Percentiles rank a stretch among this genome's conserved stretches.
Evolutionary conservation across 2,329 filamentous ascomycete species (phyloP).

Genomic region (Apiospora rasikravindrae): DNA sequence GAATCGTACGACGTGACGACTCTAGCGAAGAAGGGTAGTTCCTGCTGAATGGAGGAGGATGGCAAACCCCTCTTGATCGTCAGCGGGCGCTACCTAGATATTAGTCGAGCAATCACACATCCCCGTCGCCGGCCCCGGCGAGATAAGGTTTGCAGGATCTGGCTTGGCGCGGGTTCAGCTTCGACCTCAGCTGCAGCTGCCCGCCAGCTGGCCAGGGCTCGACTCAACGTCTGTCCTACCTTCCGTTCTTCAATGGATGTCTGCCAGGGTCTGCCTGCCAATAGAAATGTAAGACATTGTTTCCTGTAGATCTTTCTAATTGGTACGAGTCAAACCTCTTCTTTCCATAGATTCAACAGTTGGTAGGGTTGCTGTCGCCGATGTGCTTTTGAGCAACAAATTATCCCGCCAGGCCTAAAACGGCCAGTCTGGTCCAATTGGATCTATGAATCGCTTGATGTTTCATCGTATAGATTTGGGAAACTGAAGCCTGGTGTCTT

Average conservation of each 20-base stretch:
- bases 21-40: neutral
- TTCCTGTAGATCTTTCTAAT: neutral
- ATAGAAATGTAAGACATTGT: neutral
- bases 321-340: neutral
- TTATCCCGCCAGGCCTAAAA: no score
- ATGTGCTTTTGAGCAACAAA: no score
- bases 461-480: no score
- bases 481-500: no score
- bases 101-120: neutral
- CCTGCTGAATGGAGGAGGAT: neutral
- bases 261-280: neutral
- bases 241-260: neutral
- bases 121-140: neutral
- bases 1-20: neutral
- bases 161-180: slow-evolving; percentile 1
- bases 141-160: slow-evolving; percentile 3
- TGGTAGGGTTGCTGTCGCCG: no score
- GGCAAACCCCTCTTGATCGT: slow-evolving; percentile 1
- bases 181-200: neutral
- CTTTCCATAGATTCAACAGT: no score
- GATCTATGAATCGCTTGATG: no score
- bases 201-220: neutral
- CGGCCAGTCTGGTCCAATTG: no score
- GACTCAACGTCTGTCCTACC: neutral
- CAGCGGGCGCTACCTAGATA: slow-evolving; percentile 2